These are phyloP conservation scores for Aspergillus niger DNA, from an alignment of 2,329 filamentous ascomycete genomes.

Conservation along the genomic window DNA sequence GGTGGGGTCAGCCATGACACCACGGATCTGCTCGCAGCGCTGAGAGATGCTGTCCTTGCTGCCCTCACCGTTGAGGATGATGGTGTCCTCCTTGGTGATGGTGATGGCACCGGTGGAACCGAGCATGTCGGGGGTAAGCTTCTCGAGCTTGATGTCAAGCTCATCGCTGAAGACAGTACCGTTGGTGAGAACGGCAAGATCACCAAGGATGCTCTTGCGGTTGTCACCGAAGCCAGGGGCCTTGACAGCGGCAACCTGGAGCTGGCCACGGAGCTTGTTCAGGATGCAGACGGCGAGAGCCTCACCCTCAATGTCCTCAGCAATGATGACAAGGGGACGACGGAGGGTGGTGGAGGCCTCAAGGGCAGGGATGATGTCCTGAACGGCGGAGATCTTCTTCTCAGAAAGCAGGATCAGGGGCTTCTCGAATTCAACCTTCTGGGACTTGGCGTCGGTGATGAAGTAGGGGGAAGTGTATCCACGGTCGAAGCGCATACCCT, in stretches of 20 bases:
- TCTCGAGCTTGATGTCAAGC: constrained; percentile 98
- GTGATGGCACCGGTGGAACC: constrained; percentile 97
- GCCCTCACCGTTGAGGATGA: constrained; percentile 95
- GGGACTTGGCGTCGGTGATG: constrained; percentile 97
- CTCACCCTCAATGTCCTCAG: constrained; percentile 98
- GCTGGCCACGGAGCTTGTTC: constrained; percentile 99
- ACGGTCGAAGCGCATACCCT: constrained; percentile 99
- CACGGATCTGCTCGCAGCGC: constrained; percentile 98
- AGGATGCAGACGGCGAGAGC: constrained; percentile 98
- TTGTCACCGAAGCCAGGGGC: constrained; percentile 99
- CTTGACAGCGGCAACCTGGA: constrained; percentile 98
- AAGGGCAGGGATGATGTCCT: constrained; percentile 97
- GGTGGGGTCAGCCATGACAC: constrained; percentile 87
- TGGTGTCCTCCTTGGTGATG: constrained; percentile 99
- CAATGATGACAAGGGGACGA: constrained; percentile 95
- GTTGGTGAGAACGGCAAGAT: constrained; percentile 93
- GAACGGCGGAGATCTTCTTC: constrained; percentile 99
- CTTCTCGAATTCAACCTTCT: constrained; percentile 99
- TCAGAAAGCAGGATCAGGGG: constrained; percentile 96
- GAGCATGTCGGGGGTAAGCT: constrained; percentile 92
- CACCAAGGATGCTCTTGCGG: constrained; percentile 98
- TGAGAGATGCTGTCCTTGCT: constrained; percentile 91
- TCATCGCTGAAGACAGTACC: constrained; percentile 97
- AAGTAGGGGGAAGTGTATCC: constrained; percentile 99
- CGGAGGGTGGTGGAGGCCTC: constrained; percentile 95